Base-by-base conservation (phyloP, 1,284 basidiomycete genomes). In the Calocybe gambosa region DNA sequence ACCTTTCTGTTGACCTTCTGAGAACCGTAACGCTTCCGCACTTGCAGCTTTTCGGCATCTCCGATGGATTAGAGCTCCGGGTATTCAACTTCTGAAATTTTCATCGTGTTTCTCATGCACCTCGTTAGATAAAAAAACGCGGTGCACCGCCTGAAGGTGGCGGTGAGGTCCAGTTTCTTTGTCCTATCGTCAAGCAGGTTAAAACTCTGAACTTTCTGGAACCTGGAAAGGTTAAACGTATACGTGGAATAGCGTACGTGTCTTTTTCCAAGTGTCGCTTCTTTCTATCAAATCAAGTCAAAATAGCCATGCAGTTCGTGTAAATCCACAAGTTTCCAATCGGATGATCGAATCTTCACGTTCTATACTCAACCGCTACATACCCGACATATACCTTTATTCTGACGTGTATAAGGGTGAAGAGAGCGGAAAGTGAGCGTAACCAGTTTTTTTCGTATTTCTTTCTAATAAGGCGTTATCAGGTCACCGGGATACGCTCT, bases 401-500 rank as follows among this genome's bases (percentile, higher is more conserved):
- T 96, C 96, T 1, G 96, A 99, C 58, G 93, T 98, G 10, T 99
- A 97, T 69, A 93, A 96, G 62, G 94, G 94, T 7, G 90, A 93
- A 19, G 96, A 99, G 52, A 92, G 91, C 53, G 96, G 96, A 64
- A 96, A 93, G 89, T 89, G 54, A 53, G 88, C 70, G 13, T 15
- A 10, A 18, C 42, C 21, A 12, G 29, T 20, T 15, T 4, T 29
- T 5, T 5, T 5, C 4, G 23, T 16, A 40, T 19, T 2, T 34
- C 2, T 18, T 29, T 12, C 45, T 20, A 39, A 35, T 12, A 29
- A 21, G 1, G 15, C 19, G 20, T 33, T 34, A 26, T 0, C 55
- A 93, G 90, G 68, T 98, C 95, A 0, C 96, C 96, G 1, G 96
- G 96, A 0, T 99, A 94, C 64, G 94, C 90, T 0, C 70, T 99